Conservation (phyloP, 768 basidiomycete genomes). For the Kondoa subrosea region DNA sequence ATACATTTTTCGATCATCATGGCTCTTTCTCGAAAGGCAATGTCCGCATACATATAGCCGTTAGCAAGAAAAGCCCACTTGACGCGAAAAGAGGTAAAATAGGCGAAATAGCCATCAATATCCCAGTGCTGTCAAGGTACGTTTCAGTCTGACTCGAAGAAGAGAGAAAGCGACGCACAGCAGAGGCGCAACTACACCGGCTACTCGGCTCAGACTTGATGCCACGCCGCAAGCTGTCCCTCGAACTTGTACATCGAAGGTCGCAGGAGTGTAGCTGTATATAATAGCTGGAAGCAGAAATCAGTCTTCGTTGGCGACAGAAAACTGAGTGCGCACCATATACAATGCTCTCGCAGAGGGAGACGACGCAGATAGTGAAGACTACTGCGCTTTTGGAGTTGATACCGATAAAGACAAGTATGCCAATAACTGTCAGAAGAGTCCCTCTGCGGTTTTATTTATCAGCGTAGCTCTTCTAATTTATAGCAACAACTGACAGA, state of each 20-base stretch:
- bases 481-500: slow-evolving; percentile 31
- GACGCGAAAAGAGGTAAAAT: slow-evolving; percentile 22
- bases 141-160: background rate
- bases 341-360: slow-evolving; percentile 25
- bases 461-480: background rate
- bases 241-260: slow-evolving; percentile 41
- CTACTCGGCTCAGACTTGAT: slow-evolving; percentile 65
- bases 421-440: slow-evolving; percentile 57
- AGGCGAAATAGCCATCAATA: slow-evolving; percentile 19
- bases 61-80: slow-evolving; percentile 19
- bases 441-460: slow-evolving; percentile 35
- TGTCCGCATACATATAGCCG: slow-evolving; percentile 19
- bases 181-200: slow-evolving; percentile 26
- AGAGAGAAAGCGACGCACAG: too few relatives aligned
- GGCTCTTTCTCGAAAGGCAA: slow-evolving; percentile 6
- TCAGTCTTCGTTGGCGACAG: slow-evolving; percentile 19
- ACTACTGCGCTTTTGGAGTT: slow-evolving; percentile 45
- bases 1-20: background rate
- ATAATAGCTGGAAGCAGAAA: slow-evolving; percentile 20
- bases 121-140: slow-evolving; percentile 11
- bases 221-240: slow-evolving; percentile 80
- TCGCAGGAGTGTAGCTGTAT: slow-evolving; percentile 60
- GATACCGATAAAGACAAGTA: slow-evolving; percentile 50
- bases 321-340: background rate
- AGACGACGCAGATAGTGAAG: slow-evolving; percentile 36